phyloP scores from a whole-genome alignment of 306 rosid species.

The Citrullus mucosospermus region DNA sequence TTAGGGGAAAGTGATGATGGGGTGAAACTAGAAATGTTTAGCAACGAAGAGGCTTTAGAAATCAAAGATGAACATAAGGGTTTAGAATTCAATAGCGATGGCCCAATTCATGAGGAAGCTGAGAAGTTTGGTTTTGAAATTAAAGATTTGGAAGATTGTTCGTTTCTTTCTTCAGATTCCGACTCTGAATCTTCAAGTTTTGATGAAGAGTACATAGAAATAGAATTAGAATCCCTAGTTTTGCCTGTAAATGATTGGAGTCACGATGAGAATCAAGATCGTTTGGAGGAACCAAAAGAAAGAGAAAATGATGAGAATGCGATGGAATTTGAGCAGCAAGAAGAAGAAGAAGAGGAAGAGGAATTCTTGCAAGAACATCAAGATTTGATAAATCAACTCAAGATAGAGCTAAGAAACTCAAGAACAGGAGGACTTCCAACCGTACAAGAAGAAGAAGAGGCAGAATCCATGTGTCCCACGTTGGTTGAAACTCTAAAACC shows the following conservation, averaged over 20 bases:
- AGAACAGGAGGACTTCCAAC: conserved; percentile 72
- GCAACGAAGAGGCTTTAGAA: background rate
- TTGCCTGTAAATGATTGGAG: background rate
- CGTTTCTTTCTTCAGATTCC: background rate
- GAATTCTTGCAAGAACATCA: conserved; percentile 53
- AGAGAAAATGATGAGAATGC: conserved; percentile 8
- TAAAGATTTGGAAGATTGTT: background rate
- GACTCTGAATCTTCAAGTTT: background rate
- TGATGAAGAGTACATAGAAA: background rate
- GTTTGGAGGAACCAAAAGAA: background rate
- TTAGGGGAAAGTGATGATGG: background rate
- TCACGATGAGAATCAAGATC: background rate
- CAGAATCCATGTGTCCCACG: background rate
- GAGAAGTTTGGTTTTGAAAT: too few species aligned
- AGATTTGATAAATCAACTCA: conserved; percentile 65
- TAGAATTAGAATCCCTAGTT: background rate
- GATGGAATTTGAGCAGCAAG: conserved; percentile 1
- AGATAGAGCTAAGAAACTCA: conserved; percentile 44
- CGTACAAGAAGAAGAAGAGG: conserved; percentile 62
- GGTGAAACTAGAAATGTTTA: background rate
- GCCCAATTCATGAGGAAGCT: background rate
- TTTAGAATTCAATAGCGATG: background rate
- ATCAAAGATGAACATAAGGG: background rate
- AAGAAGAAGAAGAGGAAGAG: conserved; percentile 24
- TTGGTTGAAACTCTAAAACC: conserved; percentile 9